Evolutionary conservation across 768 basidiomycete genomes (phyloP).

Genomic region (Hirschioporus abietinus): DNA sequence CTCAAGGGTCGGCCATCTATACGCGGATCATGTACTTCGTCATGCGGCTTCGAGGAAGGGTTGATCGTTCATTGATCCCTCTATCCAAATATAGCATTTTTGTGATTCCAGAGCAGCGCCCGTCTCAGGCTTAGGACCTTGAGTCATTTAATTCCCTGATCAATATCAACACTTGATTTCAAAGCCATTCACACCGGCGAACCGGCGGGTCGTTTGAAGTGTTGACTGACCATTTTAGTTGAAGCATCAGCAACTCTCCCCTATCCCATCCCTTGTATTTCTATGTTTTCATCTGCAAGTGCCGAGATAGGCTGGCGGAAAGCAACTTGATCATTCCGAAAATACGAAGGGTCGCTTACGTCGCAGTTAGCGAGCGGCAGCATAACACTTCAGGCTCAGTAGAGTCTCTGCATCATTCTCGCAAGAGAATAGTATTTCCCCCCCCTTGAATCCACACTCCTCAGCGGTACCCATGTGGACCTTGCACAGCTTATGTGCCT

Average conservation of each 20-base stretch:
- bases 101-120: not conserved
- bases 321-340: not conserved
- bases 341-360: not conserved
- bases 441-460: not conserved
- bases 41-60: not conserved
- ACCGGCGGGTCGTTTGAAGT: not conserved
- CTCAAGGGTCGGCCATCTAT: not conserved
- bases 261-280: no score
- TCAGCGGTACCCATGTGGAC: not conserved
- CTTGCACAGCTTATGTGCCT: not conserved
- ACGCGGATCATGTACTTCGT: not conserved
- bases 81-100: not conserved
- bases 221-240: not conserved
- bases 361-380: not conserved
- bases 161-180: not conserved
- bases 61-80: not conserved
- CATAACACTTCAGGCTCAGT: not conserved
- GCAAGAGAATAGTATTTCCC: not conserved
- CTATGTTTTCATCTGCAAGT: no score
- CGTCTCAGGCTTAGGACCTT: no score
- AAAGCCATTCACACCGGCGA: not conserved
- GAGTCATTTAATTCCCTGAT: no score
- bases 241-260: no score
- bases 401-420: not conserved
- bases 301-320: no score